Evolutionary conservation across 1,284 basidiomycete genomes (phyloP).

Genomic region (Ceratobasidium sp.): DNA sequence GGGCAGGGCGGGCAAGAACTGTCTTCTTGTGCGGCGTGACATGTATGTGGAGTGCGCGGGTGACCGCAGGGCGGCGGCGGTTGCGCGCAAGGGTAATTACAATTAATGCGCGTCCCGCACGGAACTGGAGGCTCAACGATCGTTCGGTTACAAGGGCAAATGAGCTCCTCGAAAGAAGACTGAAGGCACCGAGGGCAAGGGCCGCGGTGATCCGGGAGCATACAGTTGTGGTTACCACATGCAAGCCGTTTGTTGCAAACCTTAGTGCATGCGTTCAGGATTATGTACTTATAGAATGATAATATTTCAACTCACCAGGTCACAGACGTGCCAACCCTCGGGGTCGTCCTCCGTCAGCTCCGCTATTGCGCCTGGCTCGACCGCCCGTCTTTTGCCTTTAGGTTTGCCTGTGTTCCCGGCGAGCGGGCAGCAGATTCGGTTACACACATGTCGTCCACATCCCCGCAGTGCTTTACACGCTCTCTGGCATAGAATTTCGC

Average conservation of each 20-base stretch:
- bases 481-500: constrained; percentile 81
- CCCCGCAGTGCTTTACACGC: constrained; percentile 80
- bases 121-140: constrained; percentile 78
- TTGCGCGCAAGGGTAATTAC: constrained; percentile 82
- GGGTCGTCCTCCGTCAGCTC: constrained; percentile 64
- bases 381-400: constrained; percentile 67
- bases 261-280: constrained; percentile 22
- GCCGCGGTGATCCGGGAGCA: constrained; percentile 84
- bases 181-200: constrained; percentile 84
- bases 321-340: constrained; percentile 82
- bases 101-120: constrained; percentile 84
- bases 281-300: not conserved
- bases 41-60: constrained; percentile 78
- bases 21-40: constrained; percentile 72
- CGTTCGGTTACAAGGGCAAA: constrained; percentile 84
- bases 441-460: constrained; percentile 88
- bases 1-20: constrained; percentile 86
- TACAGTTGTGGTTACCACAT: constrained; percentile 65
- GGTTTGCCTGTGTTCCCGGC: constrained; percentile 75
- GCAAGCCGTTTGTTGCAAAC: constrained; percentile 54
- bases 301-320: constrained; percentile 65
- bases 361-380: constrained; percentile 47
- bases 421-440: constrained; percentile 87
- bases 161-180: constrained; percentile 90
- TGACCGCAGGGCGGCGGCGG: constrained; percentile 85